Conservation (phyloP, 2,329 filamentous ascomycete species). For the Botryosphaeria agaves region DNA sequence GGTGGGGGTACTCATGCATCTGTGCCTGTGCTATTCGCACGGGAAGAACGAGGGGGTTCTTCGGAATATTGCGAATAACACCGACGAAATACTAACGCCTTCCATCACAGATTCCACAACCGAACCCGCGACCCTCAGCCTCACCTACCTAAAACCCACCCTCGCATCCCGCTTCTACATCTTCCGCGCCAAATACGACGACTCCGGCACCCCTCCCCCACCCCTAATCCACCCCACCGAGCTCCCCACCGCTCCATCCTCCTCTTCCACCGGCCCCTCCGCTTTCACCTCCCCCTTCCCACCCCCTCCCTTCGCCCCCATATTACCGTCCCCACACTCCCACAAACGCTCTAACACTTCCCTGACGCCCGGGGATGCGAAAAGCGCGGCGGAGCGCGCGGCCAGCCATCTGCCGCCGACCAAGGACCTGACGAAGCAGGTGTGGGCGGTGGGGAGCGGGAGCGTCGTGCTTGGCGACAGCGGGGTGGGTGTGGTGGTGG, state of each 20-base stretch:
- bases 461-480: conserved; percentile 6
- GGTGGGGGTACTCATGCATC: neutral
- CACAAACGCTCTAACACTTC: too few species aligned
- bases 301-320: too few species aligned
- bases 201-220: too few species aligned
- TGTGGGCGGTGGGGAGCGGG: conserved; percentile 22
- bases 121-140: conserved; percentile 21
- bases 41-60: neutral
- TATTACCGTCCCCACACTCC: too few species aligned
- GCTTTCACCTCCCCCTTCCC: neutral
- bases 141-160: conserved; percentile 47
- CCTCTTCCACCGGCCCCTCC: neutral
- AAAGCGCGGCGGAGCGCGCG: conserved; percentile 10
- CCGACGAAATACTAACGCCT: too few species aligned
- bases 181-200: conserved; percentile 31
- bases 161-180: conserved; percentile 46
- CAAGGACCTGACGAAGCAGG: conserved; percentile 28
- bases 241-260: neutral
- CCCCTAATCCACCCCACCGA: too few species aligned
- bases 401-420: conserved; percentile 13
- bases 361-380: too few species aligned
- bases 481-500: conserved; percentile 28
- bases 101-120: conserved; percentile 1
- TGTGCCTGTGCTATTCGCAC: neutral
- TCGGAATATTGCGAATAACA: too few species aligned